These are phyloP conservation scores for Yarrowia osloensis DNA, from an alignment of 805 yeast species.

Conservation along the genomic window DNA sequence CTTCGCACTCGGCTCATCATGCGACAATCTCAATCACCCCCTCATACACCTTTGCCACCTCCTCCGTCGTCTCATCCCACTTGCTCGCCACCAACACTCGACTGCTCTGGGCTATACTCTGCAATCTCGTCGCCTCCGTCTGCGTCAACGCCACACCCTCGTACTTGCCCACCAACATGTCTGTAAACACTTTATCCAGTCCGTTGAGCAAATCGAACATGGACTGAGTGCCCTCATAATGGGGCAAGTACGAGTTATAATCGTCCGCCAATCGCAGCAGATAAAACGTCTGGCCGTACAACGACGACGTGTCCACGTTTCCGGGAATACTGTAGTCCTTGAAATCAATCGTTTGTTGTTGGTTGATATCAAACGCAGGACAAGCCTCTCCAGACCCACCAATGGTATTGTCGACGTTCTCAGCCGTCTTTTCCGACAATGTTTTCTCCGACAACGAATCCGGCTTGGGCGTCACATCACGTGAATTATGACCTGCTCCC, in stretches of 20 bases:
- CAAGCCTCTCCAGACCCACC: background rate
- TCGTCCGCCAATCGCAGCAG: constrained; percentile 67
- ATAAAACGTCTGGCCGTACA: constrained; percentile 64
- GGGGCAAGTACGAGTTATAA: constrained; percentile 59
- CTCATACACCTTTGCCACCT: constrained; percentile 1
- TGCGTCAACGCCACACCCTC: constrained; percentile 44
- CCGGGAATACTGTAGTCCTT: background rate
- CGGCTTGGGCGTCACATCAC: background rate
- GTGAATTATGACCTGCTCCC: background rate
- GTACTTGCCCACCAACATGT: background rate
- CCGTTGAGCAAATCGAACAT: constrained; percentile 48
- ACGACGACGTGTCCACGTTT: constrained; percentile 15
- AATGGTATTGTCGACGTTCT: background rate
- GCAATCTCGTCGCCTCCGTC: constrained; percentile 56
- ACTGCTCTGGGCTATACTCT: constrained; percentile 11
- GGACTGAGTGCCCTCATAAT: constrained; percentile 39
- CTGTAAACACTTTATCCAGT: constrained; percentile 39
- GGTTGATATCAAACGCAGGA: background rate
- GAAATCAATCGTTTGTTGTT: constrained; percentile 14
- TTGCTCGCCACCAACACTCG: background rate
- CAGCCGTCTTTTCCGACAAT: too few relatives aligned
- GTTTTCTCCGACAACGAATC: background rate
- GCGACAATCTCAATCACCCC: constrained; percentile 9
- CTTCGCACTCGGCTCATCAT: background rate
- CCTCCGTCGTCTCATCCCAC: background rate